Evolutionary conservation across 805 yeast genomes (phyloP).

Genomic region (Maudiozyma barnettii): DNA sequence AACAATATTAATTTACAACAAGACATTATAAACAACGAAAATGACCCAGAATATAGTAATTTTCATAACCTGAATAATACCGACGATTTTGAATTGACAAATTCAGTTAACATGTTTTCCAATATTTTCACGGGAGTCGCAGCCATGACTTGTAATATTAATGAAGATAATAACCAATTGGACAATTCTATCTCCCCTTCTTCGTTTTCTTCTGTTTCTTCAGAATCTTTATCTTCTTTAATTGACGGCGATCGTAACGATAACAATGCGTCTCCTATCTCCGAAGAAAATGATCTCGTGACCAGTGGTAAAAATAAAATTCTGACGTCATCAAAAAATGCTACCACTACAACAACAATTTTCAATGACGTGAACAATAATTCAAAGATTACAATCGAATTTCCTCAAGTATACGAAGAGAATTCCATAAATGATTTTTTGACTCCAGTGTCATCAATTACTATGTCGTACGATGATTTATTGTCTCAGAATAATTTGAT

Average conservation of each 20-base stretch:
- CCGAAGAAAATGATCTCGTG: not conserved
- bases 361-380: not conserved
- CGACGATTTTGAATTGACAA: not conserved
- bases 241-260: not conserved
- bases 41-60: no score
- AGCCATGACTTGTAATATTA: not conserved
- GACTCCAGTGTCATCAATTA: slow-evolving; percentile 2
- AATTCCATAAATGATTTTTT: slow-evolving; percentile 2
- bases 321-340: not conserved
- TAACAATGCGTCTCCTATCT: slow-evolving; percentile 1
- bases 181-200: not conserved
- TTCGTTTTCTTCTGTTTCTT: not conserved
- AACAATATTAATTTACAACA: slow-evolving; percentile 1
- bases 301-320: not conserved
- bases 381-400: slow-evolving; percentile 1
- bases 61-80: not conserved
- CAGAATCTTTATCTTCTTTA: slow-evolving; percentile 2
- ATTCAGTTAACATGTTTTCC: not conserved
- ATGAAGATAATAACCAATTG: not conserved
- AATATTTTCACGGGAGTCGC: not conserved
- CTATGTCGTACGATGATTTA: slow-evolving; percentile 2
- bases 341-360: not conserved
- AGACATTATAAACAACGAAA: not conserved
- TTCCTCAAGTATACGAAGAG: not conserved
- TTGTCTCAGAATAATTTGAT: not conserved